Evolutionary conservation across 1,284 basidiomycete species (phyloP).

Genomic region (Rhodotorula sp.): DNA sequence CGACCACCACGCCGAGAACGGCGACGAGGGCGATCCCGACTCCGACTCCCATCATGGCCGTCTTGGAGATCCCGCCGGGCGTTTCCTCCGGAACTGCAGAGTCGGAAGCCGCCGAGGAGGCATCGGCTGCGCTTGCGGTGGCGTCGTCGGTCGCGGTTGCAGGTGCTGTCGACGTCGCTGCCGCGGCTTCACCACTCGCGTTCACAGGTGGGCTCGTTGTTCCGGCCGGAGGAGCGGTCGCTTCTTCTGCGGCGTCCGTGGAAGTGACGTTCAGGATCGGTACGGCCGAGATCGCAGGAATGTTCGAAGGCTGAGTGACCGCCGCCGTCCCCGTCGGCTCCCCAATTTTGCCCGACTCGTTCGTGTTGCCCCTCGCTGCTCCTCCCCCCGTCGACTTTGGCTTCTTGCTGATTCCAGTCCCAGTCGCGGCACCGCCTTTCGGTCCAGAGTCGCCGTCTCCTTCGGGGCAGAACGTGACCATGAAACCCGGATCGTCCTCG

Average conservation of each 20-base stretch:
- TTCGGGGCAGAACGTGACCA: constrained; percentile 20
- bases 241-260: not conserved
- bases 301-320: not conserved
- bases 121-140: not conserved
- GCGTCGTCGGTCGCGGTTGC: not conserved
- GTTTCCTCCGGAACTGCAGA: not conserved
- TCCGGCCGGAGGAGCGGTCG: not conserved
- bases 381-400: not conserved
- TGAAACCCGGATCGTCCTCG: constrained; percentile 7
- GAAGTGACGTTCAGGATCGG: not conserved
- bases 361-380: not conserved
- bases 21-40: constrained; percentile 2
- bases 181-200: not conserved
- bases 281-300: not conserved
- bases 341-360: not conserved
- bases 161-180: not conserved
- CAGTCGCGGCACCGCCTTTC: not conserved
- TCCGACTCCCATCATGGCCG: constrained; percentile 4
- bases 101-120: not conserved
- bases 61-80: constrained; percentile 3
- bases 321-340: not conserved
- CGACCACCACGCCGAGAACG: constrained; percentile 1
- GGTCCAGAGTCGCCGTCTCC: constrained; percentile 13
- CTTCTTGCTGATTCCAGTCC: not conserved
- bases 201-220: no score